Evolutionary conservation across 2,329 filamentous ascomycete genomes (phyloP), one percentile per base, ranked within the genome.

Genomic region (Ceratocystis destructans): DNA sequence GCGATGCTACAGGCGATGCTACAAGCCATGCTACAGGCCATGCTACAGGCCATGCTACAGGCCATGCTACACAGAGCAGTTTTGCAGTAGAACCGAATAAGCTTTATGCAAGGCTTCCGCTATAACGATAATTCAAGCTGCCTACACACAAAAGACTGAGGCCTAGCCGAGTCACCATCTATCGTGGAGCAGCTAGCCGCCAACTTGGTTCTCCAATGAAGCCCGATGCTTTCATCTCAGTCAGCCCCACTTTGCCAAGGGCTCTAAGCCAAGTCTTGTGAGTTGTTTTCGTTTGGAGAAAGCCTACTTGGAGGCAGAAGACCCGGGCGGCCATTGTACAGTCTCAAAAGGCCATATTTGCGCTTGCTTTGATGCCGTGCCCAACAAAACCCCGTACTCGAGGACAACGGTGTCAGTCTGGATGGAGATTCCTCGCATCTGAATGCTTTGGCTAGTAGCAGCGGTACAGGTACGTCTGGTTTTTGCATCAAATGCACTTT

Each of bases 171-270:
- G 20, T 50, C 15, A n/a, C 25, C 22, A 22, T 1, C 25, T 10
- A 15, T 31, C 15, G 53, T 22, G 20, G n/a, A 4, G 25, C n/a
- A 33, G 15, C 7, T 59, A n/a, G 5, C 48, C 22, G 15, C 28
- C 33, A n/a, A 6, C 15, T 25, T 12, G 3, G 55, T 37, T 59
- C 55, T 59, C 25, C 28, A 59, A 59, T 31, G 4, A 41, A 41
- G 10, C 15, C 8, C 28, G n/a, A 8, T 17, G 15, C 6, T 7
- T 37, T 20, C 55, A 37, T 37, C 20, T 20, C 28, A 20, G 5
- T 37, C n/a, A 59, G 15, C 55, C 17, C 55, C 55, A 59, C 12
- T 59, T 59, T 33, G 55, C 55, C 55, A 59, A 59, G 55, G 55
- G 17, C 20, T n/a, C 55, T 15, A 25, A 48, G 46, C 17, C 45